Evolutionary conservation across 73 alveolate genomes (phyloP).

Genomic region (Symbiodinium pilosum): DNA sequence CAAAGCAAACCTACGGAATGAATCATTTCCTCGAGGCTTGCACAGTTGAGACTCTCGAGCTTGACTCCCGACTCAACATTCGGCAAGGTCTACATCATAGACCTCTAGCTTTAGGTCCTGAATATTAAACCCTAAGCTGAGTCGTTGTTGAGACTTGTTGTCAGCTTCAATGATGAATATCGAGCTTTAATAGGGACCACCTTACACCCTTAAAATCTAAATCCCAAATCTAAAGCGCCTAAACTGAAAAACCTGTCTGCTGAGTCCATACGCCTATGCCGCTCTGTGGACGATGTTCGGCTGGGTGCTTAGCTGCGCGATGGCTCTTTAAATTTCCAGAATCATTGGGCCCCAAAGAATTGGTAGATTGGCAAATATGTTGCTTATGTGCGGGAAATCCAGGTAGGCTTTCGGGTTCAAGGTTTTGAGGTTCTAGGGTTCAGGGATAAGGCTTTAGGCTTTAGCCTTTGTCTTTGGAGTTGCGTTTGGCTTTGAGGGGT

Average conservation of each 20-base stretch:
- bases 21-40: too few species aligned
- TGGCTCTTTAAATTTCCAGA: too few species aligned
- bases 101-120: not conserved
- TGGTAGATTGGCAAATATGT: not conserved
- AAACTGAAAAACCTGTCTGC: not conserved
- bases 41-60: too few species aligned
- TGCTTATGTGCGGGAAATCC: not conserved
- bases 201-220: too few species aligned
- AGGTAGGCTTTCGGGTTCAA: not conserved
- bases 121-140: not conserved
- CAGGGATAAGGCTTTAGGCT: not conserved
- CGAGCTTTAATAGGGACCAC: too few species aligned
- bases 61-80: too few species aligned
- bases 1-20: too few species aligned
- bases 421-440: not conserved
- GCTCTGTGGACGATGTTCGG: not conserved
- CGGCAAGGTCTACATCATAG: too few species aligned
- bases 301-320: not conserved
- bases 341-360: not conserved
- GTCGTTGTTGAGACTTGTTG: too few species aligned
- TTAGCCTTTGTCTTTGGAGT: not conserved
- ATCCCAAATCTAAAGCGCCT: too few species aligned
- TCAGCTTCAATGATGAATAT: too few species aligned
- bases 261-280: not conserved
- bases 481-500: not conserved